phyloP scores from a whole-genome alignment of 163 green algal species.

The Dunaliella salina region DNA sequence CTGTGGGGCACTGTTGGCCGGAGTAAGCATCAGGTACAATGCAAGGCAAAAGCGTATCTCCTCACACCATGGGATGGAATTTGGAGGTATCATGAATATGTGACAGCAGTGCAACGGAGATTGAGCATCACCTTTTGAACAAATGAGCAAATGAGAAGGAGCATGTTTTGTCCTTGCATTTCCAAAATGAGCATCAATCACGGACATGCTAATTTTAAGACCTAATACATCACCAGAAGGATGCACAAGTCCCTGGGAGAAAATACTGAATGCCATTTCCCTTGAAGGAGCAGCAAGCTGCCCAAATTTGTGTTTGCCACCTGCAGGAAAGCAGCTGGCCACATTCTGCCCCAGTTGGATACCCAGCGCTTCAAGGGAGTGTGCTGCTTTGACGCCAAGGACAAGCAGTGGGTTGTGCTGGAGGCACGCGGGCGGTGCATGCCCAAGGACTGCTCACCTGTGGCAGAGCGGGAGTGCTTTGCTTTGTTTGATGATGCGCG shows the following conservation, averaged over 20 bases:
- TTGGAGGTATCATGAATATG: too few relatives aligned
- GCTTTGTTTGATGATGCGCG: constrained; percentile 54
- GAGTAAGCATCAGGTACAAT: constrained; percentile 34
- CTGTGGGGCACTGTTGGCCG: constrained; percentile 52
- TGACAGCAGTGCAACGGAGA: too few relatives aligned
- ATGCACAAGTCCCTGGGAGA: too few relatives aligned
- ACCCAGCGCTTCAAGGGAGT: constrained; percentile 29
- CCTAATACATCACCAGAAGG: too few relatives aligned
- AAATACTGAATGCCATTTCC: too few relatives aligned
- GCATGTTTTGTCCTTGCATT: too few relatives aligned
- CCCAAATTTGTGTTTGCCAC: background rate
- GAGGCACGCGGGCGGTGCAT: constrained; percentile 26
- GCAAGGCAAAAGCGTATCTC: background rate
- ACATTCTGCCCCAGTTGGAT: constrained; percentile 23
- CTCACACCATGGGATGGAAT: background rate
- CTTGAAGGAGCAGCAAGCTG: too few relatives aligned
- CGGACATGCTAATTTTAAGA: too few relatives aligned
- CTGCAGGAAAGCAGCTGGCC: constrained; percentile 22
- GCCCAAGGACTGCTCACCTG: constrained; percentile 23
- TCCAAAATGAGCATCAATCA: too few relatives aligned
- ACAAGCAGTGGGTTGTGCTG: constrained; percentile 33
- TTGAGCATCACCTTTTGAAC: too few relatives aligned
- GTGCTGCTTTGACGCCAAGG: constrained; percentile 32
- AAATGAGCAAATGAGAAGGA: too few relatives aligned
- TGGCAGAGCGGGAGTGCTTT: constrained; percentile 37